Percentiles rank a stretch among this genome's conserved stretches.
Evolutionary conservation across 164 flowering plant genomes (phyloP).

Genomic region (grape (Vitis vinifera)): DNA sequence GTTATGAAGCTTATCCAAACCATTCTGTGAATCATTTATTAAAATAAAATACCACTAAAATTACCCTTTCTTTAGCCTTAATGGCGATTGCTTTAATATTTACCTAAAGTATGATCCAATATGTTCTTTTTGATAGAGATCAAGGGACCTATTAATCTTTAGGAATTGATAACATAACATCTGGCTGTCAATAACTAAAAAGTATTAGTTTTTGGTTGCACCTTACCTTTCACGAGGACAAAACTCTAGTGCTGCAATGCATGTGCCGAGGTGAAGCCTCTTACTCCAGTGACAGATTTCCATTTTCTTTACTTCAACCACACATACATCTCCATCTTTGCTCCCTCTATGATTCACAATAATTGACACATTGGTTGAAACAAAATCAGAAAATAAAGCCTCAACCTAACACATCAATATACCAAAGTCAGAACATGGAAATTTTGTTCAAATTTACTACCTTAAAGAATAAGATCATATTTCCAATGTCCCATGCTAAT

Average conservation of each 20-base stretch:
- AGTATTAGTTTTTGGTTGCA: background rate
- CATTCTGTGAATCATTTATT: background rate
- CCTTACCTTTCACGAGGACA: conserved; percentile 88
- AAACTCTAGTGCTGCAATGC: conserved; percentile 67
- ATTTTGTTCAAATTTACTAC: too few species aligned
- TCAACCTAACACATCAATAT: background rate
- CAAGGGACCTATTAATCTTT: background rate
- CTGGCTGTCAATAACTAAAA: background rate
- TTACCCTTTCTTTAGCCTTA: background rate
- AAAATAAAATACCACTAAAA: background rate
- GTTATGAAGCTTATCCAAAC: background rate
- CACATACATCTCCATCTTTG: conserved; percentile 90
- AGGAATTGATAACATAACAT: background rate
- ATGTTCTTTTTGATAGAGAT: background rate
- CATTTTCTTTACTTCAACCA: conserved; percentile 87
- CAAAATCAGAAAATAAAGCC: background rate
- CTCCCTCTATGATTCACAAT: conserved; percentile 60
- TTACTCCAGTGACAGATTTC: conserved; percentile 72
- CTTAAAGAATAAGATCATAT: too few species aligned
- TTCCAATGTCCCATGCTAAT: too few species aligned
- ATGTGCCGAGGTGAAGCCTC: conserved; percentile 81
- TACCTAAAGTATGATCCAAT: background rate
- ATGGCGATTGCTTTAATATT: background rate
- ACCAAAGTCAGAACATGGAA: too few species aligned
- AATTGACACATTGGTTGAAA: conserved; percentile 1